A percentile compares a stretch with the other conserved stretches of the same genome.
Conservation (phyloP, 2,329 filamentous ascomycete genomes). For the Aspergillus vadensis region DNA sequence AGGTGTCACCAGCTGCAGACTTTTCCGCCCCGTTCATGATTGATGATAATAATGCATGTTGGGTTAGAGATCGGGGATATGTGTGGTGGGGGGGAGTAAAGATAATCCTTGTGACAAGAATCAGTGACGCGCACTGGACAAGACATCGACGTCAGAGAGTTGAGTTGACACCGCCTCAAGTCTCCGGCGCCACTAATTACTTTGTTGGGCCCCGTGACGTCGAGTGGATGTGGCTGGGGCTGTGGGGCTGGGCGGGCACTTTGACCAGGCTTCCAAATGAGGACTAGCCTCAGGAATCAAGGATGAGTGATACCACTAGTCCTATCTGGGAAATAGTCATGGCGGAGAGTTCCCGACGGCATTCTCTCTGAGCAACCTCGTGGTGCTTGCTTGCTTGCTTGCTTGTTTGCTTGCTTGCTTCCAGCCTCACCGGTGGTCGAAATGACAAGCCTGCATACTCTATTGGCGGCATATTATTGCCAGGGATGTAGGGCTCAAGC, state of each 20-base stretch:
- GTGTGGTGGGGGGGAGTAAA: not conserved
- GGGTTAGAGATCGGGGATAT: conserved; percentile 2
- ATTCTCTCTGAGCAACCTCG: no score
- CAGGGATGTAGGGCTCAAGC: not conserved
- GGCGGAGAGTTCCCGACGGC: not conserved
- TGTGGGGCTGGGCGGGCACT: not conserved
- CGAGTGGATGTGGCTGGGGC: not conserved
- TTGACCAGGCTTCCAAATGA: not conserved
- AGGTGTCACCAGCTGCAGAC: conserved; percentile 52
- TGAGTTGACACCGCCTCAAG: not conserved
- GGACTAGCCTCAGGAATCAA: not conserved
- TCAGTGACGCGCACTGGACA: conserved; percentile 10
- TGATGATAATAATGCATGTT: conserved; percentile 27
- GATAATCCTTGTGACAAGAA: not conserved
- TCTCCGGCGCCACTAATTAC: no score
- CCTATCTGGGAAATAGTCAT: not conserved
- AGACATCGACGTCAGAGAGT: conserved; percentile 18
- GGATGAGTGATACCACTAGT: no score
- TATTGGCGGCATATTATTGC: not conserved
- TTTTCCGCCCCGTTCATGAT: conserved; percentile 35
- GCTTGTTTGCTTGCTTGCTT: not conserved
- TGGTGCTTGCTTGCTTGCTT: no score
- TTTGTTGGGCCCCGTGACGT: not conserved
- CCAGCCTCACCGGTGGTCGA: not conserved
- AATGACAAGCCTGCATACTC: no score